Base-by-base conservation (phyloP, 1,284 basidiomycete genomes). In the Trametes polyzona region DNA sequence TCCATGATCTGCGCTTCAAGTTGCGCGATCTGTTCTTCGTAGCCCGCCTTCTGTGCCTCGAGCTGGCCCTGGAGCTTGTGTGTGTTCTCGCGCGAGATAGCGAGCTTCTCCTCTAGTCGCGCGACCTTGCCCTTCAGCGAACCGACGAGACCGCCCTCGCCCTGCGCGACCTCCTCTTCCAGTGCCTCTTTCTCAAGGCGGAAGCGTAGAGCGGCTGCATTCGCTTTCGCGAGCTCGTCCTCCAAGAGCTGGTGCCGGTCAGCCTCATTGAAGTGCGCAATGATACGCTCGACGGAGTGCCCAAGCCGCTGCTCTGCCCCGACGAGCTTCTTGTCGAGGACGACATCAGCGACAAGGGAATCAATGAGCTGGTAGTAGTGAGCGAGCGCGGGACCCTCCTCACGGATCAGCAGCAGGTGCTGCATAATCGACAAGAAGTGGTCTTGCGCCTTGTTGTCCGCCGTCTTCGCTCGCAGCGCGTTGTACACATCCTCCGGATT, bases 311-410 rank as follows among this genome's bases (percentile, higher is more conserved):
- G 84, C 57, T 94, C 92, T 26, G 95, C 92, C 30, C 93, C 92
- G 27, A 83, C 84, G 47, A 95, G 82, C 66, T 93, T 92, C 73
- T 95, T 93, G 73, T 97, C 95, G 76, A 98, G 84, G 23, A 98
- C 95, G 42, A 99, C 87, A 65, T 96, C 92, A 30, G 93, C 89
- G 44, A 99, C 86, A 47, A 98, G 79, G n/a, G 92, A 89, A 71
- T 98, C 95, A 66, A 99, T 84, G 46, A 99, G 83, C 74, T 95
- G 94, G 73, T 93, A 98, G 74, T 96, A 93, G 66, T 95, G 90
- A 30, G 85, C 84, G 69, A 93, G 83, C 30, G 88, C 83, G 30
- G 91, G 88, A 2, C 91, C 93, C 58, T 98, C 94, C 64, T 93
- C 91, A 58, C 90, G 85, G 63, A 99, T 93, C 59, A 99, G 83